phyloP scores from a whole-genome alignment of 2,329 filamentous ascomycete species.

The Pyrenochaeta sp. region DNA sequence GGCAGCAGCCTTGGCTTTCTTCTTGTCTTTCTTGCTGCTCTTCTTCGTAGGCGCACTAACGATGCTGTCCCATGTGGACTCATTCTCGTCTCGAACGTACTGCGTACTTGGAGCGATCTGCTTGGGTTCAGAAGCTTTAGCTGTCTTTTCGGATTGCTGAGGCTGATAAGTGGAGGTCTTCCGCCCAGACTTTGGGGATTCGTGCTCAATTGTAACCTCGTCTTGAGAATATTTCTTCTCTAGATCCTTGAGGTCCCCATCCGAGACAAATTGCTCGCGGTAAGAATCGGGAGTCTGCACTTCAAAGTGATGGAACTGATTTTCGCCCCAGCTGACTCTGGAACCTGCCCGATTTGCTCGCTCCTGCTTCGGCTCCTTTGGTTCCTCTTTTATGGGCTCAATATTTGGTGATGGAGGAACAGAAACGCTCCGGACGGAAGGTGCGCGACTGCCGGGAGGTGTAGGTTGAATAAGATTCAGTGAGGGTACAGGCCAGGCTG shows the following conservation, averaged over 20 bases:
- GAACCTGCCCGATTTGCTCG: slow-evolving; percentile 36
- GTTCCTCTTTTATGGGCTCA: slow-evolving; percentile 34
- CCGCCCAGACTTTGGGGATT: slow-evolving; percentile 40
- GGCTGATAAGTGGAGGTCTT: slow-evolving; percentile 37
- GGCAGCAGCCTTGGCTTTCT: slow-evolving; percentile 34
- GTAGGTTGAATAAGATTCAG: slow-evolving; percentile 67
- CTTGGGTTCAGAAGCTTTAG: slow-evolving; percentile 18
- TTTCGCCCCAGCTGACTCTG: slow-evolving; percentile 58
- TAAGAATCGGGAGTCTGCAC: slow-evolving; percentile 55
- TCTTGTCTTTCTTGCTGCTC: slow-evolving; percentile 43
- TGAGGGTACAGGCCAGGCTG: slow-evolving; percentile 58
- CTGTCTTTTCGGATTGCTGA: slow-evolving; percentile 39
- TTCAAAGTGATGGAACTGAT: slow-evolving; percentile 58
- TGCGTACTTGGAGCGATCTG: slow-evolving; percentile 42
- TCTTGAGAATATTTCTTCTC: slow-evolving; percentile 38
- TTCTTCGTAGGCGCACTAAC: slow-evolving; percentile 37
- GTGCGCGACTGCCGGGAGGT: slow-evolving; percentile 61
- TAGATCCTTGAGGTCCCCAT: slow-evolving; percentile 35
- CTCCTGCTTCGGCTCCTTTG: slow-evolving; percentile 29
- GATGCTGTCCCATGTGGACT: slow-evolving; percentile 31
- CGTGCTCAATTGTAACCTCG: slow-evolving; percentile 52
- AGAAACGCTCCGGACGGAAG: slow-evolving; percentile 47
- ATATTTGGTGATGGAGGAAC: slow-evolving; percentile 45
- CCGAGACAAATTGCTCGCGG: slow-evolving; percentile 48
- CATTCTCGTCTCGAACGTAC: slow-evolving; percentile 37